Evolutionary conservation across 2,329 filamentous ascomycete genomes (phyloP).

Genomic region (Claviceps spartinae): DNA sequence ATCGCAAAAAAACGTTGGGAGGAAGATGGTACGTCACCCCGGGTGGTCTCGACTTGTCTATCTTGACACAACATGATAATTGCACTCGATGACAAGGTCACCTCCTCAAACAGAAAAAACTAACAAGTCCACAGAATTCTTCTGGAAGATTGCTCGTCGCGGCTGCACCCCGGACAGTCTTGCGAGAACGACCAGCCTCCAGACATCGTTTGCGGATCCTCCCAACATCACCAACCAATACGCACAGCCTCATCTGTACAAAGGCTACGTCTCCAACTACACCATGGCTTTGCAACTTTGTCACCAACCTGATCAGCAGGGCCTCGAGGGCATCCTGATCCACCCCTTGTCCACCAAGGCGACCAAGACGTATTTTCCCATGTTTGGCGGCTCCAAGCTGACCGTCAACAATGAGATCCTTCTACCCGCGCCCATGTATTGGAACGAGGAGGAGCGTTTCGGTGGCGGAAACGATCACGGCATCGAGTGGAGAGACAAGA

Average conservation of each 20-base stretch:
- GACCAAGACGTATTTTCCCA: conserved; percentile 45
- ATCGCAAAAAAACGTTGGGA: conserved; percentile 35
- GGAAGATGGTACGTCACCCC: conserved; percentile 28
- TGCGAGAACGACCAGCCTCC: conserved; percentile 34
- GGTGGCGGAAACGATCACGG: conserved; percentile 41
- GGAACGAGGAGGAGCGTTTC: conserved; percentile 48
- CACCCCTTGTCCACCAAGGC: conserved; percentile 42
- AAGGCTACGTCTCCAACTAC: conserved; percentile 49
- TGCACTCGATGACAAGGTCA: not conserved
- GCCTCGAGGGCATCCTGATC: conserved; percentile 52
- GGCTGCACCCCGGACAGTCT: conserved; percentile 50
- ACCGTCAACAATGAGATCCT: conserved; percentile 58
- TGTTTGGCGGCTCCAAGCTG: conserved; percentile 58
- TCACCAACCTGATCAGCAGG: conserved; percentile 49
- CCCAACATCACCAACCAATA: conserved; percentile 32
- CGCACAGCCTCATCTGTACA: conserved; percentile 33
- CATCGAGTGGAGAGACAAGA: conserved; percentile 43
- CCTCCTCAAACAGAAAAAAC: not conserved
- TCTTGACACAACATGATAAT: too few species aligned
- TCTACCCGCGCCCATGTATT: conserved; percentile 57
- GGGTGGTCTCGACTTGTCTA: too few species aligned
- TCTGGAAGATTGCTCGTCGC: conserved; percentile 43
- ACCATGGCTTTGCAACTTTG: conserved; percentile 48
- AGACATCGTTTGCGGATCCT: conserved; percentile 30
- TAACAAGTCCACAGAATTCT: conserved; percentile 26